A percentile compares a stretch with the other conserved stretches of the same genome.
These are phyloP conservation scores for Penicillium ochrochloron DNA, from an alignment of 495 filamentous ascomycete genomes.

Conservation along the genomic window DNA sequence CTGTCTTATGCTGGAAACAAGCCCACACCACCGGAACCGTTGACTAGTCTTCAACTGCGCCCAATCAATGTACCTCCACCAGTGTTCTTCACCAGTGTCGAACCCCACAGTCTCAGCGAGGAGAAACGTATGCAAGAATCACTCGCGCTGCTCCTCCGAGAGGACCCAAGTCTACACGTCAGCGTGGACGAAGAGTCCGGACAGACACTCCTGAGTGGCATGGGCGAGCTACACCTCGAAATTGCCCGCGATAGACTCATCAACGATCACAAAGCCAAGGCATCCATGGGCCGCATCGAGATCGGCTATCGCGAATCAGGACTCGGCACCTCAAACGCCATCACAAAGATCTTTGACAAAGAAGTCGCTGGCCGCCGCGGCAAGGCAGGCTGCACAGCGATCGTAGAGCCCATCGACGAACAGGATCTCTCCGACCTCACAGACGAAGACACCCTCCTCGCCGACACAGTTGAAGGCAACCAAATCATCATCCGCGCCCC, in stretches of 20 bases:
- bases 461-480: conserved; percentile 55
- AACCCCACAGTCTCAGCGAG: conserved; percentile 78
- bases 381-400: conserved; percentile 74
- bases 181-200: conserved; percentile 86
- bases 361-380: conserved; percentile 79
- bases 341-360: conserved; percentile 71
- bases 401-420: conserved; percentile 62
- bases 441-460: conserved; percentile 36
- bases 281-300: conserved; percentile 88
- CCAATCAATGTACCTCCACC: conserved; percentile 90
- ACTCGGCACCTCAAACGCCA: conserved; percentile 53
- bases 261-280: conserved; percentile 86
- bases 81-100: conserved; percentile 93
- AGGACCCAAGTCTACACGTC: conserved; percentile 93
- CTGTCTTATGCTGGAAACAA: conserved; percentile 71
- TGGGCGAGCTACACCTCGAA: conserved; percentile 98
- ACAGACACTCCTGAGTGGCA: conserved; percentile 90
- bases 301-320: conserved; percentile 91
- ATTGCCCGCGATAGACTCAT: conserved; percentile 88
- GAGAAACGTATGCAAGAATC: conserved; percentile 78
- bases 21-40: conserved; percentile 64
- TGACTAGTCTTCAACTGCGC: conserved; percentile 79
- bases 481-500: conserved; percentile 60
- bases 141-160: conserved; percentile 76
- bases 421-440: conserved; percentile 25